phyloP scores from a whole-genome alignment of 2,329 filamentous ascomycete genomes.

The Monosporascus sp. region DNA sequence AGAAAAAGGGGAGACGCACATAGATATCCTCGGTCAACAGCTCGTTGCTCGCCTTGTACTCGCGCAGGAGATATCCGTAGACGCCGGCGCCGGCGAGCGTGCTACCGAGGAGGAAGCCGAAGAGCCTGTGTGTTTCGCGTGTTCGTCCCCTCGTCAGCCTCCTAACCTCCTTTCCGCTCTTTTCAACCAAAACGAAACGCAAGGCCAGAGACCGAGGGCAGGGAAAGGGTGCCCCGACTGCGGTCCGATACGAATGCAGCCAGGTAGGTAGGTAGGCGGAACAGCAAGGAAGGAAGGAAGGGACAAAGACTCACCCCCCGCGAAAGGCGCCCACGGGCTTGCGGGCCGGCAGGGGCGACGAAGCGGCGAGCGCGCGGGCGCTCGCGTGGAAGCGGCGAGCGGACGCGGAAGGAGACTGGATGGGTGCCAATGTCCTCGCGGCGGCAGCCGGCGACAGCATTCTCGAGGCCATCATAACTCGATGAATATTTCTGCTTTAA shows the following conservation, averaged over 20 bases:
- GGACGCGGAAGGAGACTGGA: conserved; percentile 29
- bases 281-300: not conserved
- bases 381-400: conserved; percentile 48
- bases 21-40: conserved; percentile 93
- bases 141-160: not conserved
- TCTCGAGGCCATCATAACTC: conserved; percentile 41
- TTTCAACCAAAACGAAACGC: too few relatives aligned
- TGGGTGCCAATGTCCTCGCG: not conserved
- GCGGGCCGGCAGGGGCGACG: conserved; percentile 46
- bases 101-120: conserved; percentile 86
- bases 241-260: too few relatives aligned
- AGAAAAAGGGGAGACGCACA: conserved; percentile 52
- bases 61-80: conserved; percentile 89
- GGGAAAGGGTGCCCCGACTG: not conserved
- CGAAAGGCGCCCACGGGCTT: conserved; percentile 58
- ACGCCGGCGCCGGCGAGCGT: conserved; percentile 73
- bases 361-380: conserved; percentile 35
- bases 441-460: conserved; percentile 32
- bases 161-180: not conserved
- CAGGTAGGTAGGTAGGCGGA: not conserved
- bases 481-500: not conserved
- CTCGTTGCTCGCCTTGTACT: conserved; percentile 92
- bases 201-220: too few relatives aligned
- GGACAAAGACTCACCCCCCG: conserved; percentile 45
- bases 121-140: conserved; percentile 52